Percentiles rank a stretch among this genome's conserved stretches.
Evolutionary conservation across 495 filamentous ascomycete genomes (phyloP).

Genomic region (Penicillium chermesinum): DNA sequence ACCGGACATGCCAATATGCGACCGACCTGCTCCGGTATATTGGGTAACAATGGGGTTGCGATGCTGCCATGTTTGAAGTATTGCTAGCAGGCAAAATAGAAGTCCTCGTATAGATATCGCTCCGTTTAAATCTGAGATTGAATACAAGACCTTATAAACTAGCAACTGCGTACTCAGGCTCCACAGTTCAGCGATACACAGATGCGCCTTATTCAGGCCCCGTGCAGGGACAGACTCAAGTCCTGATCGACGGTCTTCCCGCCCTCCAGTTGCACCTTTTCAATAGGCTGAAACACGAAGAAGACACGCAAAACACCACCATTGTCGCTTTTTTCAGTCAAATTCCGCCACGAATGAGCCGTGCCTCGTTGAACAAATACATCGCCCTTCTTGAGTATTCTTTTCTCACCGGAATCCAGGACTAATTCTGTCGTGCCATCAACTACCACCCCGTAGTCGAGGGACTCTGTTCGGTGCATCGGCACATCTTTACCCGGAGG

Average conservation of each 20-base stretch:
- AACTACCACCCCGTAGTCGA: constrained; percentile 73
- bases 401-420: constrained; percentile 56
- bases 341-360: constrained; percentile 39
- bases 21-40: too few relatives aligned
- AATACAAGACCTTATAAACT: neutral
- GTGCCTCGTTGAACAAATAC: constrained; percentile 61
- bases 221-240: constrained; percentile 16
- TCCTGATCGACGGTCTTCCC: constrained; percentile 17
- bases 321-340: constrained; percentile 24
- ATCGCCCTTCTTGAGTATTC: constrained; percentile 62
- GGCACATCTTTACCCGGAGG: constrained; percentile 56
- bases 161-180: neutral
- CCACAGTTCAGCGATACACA: constrained; percentile 3
- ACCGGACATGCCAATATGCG: too few relatives aligned
- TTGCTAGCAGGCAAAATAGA: too few relatives aligned
- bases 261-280: constrained; percentile 15
- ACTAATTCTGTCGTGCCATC: constrained; percentile 73
- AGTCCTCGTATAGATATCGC: neutral
- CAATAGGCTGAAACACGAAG: constrained; percentile 49
- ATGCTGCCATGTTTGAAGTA: too few relatives aligned
- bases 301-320: constrained; percentile 50
- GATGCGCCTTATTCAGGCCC: constrained; percentile 8
- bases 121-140: neutral
- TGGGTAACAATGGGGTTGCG: too few relatives aligned
- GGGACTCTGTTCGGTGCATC: constrained; percentile 64